A percentile compares a stretch with the other conserved stretches of the same genome.
Evolutionary conservation across 139 green algal genomes (phyloP).

Genomic region (Picochlorum sp.): DNA sequence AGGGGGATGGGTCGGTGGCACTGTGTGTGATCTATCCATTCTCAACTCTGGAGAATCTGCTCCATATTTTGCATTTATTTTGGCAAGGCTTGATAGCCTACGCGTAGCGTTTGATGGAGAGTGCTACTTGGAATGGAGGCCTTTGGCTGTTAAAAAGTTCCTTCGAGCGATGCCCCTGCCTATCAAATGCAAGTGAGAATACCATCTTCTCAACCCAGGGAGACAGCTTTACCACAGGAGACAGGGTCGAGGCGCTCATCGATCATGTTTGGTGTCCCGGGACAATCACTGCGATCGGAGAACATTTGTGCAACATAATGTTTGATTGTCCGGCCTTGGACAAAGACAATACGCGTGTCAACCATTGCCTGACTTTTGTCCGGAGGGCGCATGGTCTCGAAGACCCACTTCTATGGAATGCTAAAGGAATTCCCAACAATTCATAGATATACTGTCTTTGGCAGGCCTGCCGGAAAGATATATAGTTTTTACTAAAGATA

Average conservation of each 20-base stretch:
- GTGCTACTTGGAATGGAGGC: background rate
- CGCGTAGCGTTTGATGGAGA: background rate
- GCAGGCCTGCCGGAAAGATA: too few species aligned
- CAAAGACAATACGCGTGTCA: background rate
- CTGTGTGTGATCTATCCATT: background rate
- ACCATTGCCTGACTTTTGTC: background rate
- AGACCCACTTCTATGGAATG: background rate
- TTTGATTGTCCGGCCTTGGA: slow-evolving; percentile 1
- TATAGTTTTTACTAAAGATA: too few species aligned
- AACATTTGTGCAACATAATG: background rate
- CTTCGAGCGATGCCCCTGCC: background rate
- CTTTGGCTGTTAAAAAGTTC: background rate
- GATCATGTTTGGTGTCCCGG: background rate
- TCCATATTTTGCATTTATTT: slow-evolving; percentile 3
- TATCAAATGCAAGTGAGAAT: background rate
- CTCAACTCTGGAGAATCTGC: background rate
- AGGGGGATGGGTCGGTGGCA: background rate
- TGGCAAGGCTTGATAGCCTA: background rate
- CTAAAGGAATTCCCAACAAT: background rate
- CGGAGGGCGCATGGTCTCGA: background rate
- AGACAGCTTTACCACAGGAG: background rate
- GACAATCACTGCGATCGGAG: background rate
- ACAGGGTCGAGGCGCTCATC: background rate
- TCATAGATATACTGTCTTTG: background rate
- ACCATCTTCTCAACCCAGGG: background rate